A percentile compares a stretch with the other conserved stretches of the same genome.
Evolutionary conservation across 441 rosid species (phyloP).

Genomic region (Theobroma grandiflorum): DNA sequence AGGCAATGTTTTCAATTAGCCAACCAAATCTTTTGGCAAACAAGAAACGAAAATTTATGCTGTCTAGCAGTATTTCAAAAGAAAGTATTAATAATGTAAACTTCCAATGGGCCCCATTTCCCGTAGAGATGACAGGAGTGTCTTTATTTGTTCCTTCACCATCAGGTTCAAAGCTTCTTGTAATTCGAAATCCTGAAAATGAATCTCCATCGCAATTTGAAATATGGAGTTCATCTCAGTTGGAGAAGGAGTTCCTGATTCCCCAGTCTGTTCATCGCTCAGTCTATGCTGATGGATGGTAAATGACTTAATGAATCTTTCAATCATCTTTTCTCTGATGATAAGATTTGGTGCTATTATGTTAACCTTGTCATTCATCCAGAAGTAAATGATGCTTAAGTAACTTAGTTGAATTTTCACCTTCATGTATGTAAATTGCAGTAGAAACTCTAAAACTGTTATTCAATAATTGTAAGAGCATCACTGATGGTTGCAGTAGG

Average conservation of each 20-base stretch:
- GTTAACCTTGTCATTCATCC: slow-evolving; percentile 11
- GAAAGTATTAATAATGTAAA: slow-evolving; percentile 49
- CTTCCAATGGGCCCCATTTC: slow-evolving; percentile 88
- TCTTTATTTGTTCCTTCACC: slow-evolving; percentile 83
- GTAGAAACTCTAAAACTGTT: neutral
- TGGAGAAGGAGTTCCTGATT: slow-evolving; percentile 85
- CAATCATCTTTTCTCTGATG: neutral
- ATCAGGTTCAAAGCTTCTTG: slow-evolving; percentile 84
- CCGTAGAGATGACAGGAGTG: slow-evolving; percentile 80
- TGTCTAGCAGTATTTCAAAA: slow-evolving; percentile 60
- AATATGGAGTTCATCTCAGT: slow-evolving; percentile 76
- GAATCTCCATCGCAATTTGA: slow-evolving; percentile 86
- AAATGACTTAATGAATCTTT: slow-evolving; percentile 18
- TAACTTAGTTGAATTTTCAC: slow-evolving; percentile 1
- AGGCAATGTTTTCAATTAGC: slow-evolving; percentile 79
- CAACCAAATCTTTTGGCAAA: slow-evolving; percentile 86
- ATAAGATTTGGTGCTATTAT: neutral
- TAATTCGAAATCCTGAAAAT: slow-evolving; percentile 78
- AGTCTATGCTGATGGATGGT: slow-evolving; percentile 90
- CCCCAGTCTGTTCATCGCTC: slow-evolving; percentile 90
- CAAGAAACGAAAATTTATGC: slow-evolving; percentile 66
- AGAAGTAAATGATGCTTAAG: slow-evolving; percentile 12
- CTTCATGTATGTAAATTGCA: neutral
- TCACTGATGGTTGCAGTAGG: neutral
- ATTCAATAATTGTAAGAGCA: neutral